phyloP scores from a whole-genome alignment of 2,329 filamentous ascomycete genomes.

The Aspergillus ruber region DNA sequence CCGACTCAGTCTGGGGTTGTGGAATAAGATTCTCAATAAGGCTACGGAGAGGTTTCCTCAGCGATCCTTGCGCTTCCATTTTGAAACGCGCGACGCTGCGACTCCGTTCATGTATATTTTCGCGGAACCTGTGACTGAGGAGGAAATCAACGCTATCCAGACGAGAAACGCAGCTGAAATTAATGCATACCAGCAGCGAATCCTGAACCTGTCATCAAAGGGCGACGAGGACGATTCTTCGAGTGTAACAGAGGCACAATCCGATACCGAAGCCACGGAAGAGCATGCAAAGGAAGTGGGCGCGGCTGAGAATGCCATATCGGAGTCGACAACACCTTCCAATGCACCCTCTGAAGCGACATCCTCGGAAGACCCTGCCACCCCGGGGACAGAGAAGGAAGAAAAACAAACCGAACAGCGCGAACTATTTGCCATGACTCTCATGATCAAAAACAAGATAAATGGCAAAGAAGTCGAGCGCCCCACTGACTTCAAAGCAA shows the following conservation, averaged over 20 bases:
- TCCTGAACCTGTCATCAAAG: conserved; percentile 28
- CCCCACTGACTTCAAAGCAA: conserved; percentile 44
- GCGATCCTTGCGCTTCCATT: conserved; percentile 67
- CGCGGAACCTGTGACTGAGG: conserved; percentile 71
- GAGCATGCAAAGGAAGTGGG: not conserved
- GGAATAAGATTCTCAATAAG: conserved; percentile 72
- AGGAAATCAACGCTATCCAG: conserved; percentile 70
- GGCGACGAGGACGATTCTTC: conserved; percentile 9
- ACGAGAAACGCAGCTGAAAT: conserved; percentile 57
- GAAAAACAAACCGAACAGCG: conserved; percentile 1
- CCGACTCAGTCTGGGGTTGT: conserved; percentile 66
- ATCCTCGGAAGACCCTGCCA: conserved; percentile 1
- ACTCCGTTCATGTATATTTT: conserved; percentile 80
- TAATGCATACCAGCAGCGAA: conserved; percentile 59
- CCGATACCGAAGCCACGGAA: not conserved
- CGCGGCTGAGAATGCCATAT: not conserved
- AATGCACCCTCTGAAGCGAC: conserved; percentile 2
- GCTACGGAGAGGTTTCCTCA: conserved; percentile 70
- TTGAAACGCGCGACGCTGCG: conserved; percentile 62
- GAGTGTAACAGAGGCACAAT: not conserved
- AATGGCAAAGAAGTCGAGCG: conserved; percentile 59
- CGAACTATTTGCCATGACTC: conserved; percentile 59
- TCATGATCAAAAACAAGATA: conserved; percentile 67
- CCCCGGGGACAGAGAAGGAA: conserved; percentile 2
- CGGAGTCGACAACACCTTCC: not conserved